These are phyloP conservation scores for Paraconiothyrium brasiliense DNA, from an alignment of 2,329 filamentous ascomycete genomes.

Conservation along the genomic window DNA sequence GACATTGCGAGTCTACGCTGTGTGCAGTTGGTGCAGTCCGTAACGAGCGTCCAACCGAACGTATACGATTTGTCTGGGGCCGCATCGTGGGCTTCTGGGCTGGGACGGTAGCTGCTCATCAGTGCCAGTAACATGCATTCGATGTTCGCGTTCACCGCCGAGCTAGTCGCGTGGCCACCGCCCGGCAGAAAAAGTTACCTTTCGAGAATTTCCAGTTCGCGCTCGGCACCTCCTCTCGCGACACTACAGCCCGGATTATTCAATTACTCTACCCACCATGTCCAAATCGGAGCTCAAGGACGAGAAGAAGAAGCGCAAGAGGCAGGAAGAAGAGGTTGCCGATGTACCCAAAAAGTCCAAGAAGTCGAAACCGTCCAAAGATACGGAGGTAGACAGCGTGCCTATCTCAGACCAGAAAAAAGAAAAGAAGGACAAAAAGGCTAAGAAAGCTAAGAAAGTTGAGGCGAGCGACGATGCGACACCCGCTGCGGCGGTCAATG, in stretches of 20 bases:
- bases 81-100: constrained; percentile 38
- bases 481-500: constrained; percentile 7
- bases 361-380: constrained; percentile 41
- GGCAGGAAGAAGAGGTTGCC: constrained; percentile 38
- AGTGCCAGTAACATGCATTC: not conserved
- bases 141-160: constrained; percentile 14
- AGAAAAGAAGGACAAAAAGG: constrained; percentile 35
- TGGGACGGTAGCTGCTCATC: not conserved
- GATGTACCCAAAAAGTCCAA: constrained; percentile 42
- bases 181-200: constrained; percentile 30
- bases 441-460: constrained; percentile 30
- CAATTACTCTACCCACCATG: constrained; percentile 24
- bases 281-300: constrained; percentile 36
- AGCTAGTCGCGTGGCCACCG: constrained; percentile 16
- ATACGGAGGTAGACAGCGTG: constrained; percentile 31
- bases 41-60: constrained; percentile 35
- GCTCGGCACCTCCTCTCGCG: constrained; percentile 17
- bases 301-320: constrained; percentile 48
- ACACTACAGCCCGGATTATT: constrained; percentile 20
- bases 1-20: constrained; percentile 30
- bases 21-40: constrained; percentile 28
- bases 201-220: constrained; percentile 21
- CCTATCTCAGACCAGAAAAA: constrained; percentile 27
- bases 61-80: constrained; percentile 37
- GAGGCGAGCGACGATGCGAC: constrained; percentile 7